Evolutionary conservation across 2,329 filamentous ascomycete species (phyloP), one percentile per base, ranked within the genome.

Genomic region (Pseudocercospora macadamiae): DNA sequence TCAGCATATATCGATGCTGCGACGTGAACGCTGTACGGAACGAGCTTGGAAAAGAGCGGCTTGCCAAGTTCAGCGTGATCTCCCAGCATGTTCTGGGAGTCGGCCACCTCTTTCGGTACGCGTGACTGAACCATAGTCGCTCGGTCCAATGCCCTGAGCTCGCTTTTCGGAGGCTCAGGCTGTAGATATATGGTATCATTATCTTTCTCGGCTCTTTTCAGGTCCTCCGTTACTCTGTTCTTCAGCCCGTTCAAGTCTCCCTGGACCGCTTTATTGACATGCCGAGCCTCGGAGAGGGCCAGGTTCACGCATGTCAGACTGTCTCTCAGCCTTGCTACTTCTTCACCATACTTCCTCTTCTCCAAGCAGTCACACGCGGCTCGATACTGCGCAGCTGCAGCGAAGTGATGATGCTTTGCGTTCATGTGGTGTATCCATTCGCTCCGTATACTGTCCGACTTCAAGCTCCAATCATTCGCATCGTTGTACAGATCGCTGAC

Each of bases 371-470:
- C 93, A 63, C 91, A 88, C 0, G 95, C 91, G 23, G 93, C 91
- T 12, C 95, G 83, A 68, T 93, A 97, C 72, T 99, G 95, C 0
- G 95, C 95, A 0, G 95, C 95, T 0, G 91, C 93, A 1, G 93
- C 93, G 76, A 99, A 97, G 75, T 97, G 95, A 71, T 97, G 90
- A 71, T 97, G 93, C 74, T 97, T 99, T 4, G 93, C 95, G 23
- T 90, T 93, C 84, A 96, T 93, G 73, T 97, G 93, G 75, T 97
- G 93, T 67, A 99, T 97, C 95, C 93, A 97, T 63, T 95, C 90
- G 56, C 89, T 93, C 72, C 90, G 95, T 66, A 97, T 88, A 14
- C 90, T 88, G 69, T 96, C 88, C 63, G 92, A 96, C 74, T 92
- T 91, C 71, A 96, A 87, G 8, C 91, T 93, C 64, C 88, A 89